Conservation (phyloP, 2,329 filamentous ascomycete species). For the Colletotrichum sp. region DNA sequence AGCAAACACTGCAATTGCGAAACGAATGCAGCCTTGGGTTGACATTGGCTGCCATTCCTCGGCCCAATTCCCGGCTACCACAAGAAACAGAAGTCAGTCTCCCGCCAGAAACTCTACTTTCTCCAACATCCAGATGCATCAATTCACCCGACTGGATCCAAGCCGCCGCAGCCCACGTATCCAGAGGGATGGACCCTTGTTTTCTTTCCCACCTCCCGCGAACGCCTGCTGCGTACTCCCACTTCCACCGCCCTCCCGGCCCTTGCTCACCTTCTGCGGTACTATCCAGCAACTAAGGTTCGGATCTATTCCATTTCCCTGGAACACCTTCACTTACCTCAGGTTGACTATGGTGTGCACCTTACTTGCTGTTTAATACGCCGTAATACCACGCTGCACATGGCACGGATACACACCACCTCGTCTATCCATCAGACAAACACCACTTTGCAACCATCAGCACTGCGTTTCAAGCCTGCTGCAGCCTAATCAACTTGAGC, state of each 20-base stretch:
- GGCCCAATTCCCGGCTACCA: neutral
- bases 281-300: neutral
- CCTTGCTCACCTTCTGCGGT: neutral
- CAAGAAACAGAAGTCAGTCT: neutral
- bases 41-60: neutral
- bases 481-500: slow-evolving; percentile 4
- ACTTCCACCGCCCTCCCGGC: neutral
- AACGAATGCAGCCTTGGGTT: slow-evolving; percentile 9
- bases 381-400: neutral
- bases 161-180: neutral
- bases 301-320: neutral
- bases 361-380: neutral
- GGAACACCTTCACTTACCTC: neutral
- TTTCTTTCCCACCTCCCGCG: neutral
- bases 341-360: neutral
- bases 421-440: slow-evolving; percentile 6
- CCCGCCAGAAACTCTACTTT: neutral
- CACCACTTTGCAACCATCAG: neutral
- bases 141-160: neutral
- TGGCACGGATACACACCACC: neutral
- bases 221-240: neutral
- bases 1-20: neutral
- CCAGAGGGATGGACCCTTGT: neutral
- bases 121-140: neutral
- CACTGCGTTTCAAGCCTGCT: slow-evolving; percentile 16